phyloP scores from a whole-genome alignment of 2,329 filamentous ascomycete species.

The Colletotrichum sp. region DNA sequence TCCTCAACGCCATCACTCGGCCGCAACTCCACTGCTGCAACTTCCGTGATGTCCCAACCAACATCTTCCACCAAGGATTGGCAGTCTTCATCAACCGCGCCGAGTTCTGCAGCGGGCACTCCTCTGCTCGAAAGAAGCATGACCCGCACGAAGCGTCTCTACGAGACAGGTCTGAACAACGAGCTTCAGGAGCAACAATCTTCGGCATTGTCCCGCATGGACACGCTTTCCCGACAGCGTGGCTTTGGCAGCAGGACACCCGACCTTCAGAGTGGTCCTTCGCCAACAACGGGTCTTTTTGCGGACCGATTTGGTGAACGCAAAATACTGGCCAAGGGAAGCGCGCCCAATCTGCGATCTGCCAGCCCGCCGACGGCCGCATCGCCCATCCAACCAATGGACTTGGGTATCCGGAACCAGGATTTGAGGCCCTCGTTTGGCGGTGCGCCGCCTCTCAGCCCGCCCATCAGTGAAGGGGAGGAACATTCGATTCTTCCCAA shows the following conservation, averaged over 20 bases:
- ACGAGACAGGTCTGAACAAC: conserved; percentile 82
- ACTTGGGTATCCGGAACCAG: conserved; percentile 20
- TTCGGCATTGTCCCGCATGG: conserved; percentile 78
- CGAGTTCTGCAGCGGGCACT: conserved; percentile 41
- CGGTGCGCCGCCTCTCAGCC: conserved; percentile 45
- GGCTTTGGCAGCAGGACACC: conserved; percentile 55
- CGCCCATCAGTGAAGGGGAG: conserved; percentile 72
- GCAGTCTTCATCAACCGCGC: conserved; percentile 43
- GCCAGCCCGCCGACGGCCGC: conserved; percentile 51
- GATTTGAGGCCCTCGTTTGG: conserved; percentile 36
- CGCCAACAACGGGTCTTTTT: conserved; percentile 49
- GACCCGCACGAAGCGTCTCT: conserved; percentile 76
- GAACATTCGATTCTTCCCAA: conserved; percentile 71
- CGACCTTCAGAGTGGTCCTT: conserved; percentile 50
- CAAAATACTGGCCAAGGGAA: conserved; percentile 59
- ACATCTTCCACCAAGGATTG: conserved; percentile 57
- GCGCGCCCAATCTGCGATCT: conserved; percentile 72
- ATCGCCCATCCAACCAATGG: conserved; percentile 39
- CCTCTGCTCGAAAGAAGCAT: conserved; percentile 65
- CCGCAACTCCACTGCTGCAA: conserved; percentile 85
- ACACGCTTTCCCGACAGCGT: conserved; percentile 74
- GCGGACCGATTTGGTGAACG: conserved; percentile 52
- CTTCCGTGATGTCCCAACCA: conserved; percentile 81
- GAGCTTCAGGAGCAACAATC: conserved; percentile 82
- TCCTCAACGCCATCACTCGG: conserved; percentile 72